Conservation (phyloP, 2,329 filamentous ascomycete species). For the Cladosporium colombiae region DNA sequence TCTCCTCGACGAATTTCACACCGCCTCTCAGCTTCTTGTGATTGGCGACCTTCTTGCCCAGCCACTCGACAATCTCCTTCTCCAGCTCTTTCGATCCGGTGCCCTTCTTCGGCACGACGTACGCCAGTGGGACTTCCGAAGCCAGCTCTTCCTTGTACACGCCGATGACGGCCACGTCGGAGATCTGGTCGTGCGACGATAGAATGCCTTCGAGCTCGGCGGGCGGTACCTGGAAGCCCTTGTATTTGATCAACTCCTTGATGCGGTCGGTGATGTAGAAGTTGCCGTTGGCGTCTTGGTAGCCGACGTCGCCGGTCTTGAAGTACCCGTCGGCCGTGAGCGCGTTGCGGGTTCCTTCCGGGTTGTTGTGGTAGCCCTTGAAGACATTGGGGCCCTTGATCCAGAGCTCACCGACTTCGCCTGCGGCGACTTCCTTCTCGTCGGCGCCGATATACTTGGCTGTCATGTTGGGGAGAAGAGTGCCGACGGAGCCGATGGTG, state of each 20-base stretch:
- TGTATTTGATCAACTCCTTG: constrained; percentile 67
- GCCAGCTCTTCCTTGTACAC: constrained; percentile 48
- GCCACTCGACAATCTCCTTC: constrained; percentile 46
- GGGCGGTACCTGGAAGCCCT: constrained; percentile 49
- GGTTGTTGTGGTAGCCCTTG: constrained; percentile 74
- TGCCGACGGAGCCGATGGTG: constrained; percentile 76
- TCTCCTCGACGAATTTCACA: constrained; percentile 48
- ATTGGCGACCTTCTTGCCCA: constrained; percentile 47
- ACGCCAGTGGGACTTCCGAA: constrained; percentile 50
- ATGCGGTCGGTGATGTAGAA: constrained; percentile 89
- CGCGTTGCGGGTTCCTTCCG: constrained; percentile 67
- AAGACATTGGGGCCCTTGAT: constrained; percentile 80
- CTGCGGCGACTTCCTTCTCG: constrained; percentile 61
- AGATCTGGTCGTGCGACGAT: constrained; percentile 43
- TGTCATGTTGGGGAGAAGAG: constrained; percentile 74
- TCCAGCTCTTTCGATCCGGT: constrained; percentile 36
- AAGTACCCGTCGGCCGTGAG: constrained; percentile 81
- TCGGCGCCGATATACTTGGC: constrained; percentile 73
- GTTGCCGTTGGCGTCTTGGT: constrained; percentile 74
- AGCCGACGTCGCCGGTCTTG: constrained; percentile 85
- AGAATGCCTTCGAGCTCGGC: constrained; percentile 51
- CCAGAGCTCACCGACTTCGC: constrained; percentile 62
- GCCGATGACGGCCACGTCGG: constrained; percentile 49
- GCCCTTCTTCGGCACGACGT: constrained; percentile 44
- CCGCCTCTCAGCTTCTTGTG: constrained; percentile 51